Evolutionary conservation across 2,329 filamentous ascomycete genomes (phyloP).

Genomic region (Chaetoscypha palmicola): DNA sequence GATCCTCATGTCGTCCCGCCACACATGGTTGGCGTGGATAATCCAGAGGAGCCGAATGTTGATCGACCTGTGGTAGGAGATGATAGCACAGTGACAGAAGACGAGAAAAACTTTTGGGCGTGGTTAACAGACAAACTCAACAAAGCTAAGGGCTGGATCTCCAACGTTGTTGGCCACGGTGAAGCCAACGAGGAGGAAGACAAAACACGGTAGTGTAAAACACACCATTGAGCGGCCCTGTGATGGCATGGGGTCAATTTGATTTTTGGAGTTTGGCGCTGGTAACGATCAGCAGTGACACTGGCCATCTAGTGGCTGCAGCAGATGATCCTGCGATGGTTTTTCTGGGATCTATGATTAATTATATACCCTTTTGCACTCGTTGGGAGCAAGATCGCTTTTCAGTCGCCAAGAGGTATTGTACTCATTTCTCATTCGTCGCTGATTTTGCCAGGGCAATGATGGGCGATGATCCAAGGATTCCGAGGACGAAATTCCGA

Average conservation of each 20-base stretch:
- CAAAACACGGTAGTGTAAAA: not conserved
- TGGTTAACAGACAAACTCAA: conserved; percentile 45
- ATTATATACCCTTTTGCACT: no score
- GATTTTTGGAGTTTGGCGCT: not conserved
- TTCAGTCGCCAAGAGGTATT: no score
- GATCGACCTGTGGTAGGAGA: conserved; percentile 21
- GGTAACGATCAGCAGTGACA: no score
- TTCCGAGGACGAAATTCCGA: no score
- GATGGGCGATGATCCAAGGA: no score
- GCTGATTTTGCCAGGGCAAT: no score
- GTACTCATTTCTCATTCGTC: no score
- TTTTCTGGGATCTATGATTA: not conserved
- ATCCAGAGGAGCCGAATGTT: conserved; percentile 17
- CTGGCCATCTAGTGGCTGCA: not conserved
- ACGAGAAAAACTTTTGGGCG: conserved; percentile 39
- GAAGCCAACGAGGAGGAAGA: not conserved
- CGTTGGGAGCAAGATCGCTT: no score
- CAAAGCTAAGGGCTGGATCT: conserved; percentile 31
- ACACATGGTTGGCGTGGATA: conserved; percentile 26
- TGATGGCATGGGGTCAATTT: not conserved
- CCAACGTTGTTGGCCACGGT: not conserved
- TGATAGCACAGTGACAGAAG: conserved; percentile 19
- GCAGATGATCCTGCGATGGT: not conserved
- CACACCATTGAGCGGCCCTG: no score
- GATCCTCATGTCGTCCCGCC: conserved; percentile 24